A percentile compares a stretch with the other conserved stretches of the same genome.
phyloP scores from a whole-genome alignment of 2,329 filamentous ascomycete genomes.

The Biscogniauxia marginata region DNA sequence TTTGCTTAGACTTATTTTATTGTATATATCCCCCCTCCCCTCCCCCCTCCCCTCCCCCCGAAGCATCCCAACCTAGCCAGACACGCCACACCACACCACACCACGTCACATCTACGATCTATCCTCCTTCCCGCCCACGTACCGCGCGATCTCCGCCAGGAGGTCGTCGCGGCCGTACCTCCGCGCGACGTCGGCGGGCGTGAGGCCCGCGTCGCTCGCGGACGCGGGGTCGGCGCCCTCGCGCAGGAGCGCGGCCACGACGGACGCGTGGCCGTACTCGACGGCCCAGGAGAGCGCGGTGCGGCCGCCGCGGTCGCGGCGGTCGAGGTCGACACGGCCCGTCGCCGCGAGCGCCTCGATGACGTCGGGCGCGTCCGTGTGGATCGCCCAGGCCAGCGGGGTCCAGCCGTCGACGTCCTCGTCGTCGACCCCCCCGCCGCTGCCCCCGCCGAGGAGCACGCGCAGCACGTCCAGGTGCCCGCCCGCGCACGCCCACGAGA shows the following conservation, averaged over 20 bases:
- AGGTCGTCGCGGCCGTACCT: neutral
- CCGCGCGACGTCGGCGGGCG: neutral
- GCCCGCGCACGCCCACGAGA: conserved; percentile 32
- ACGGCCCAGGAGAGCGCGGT: conserved; percentile 36
- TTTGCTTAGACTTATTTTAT: too few relatives aligned
- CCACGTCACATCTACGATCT: too few relatives aligned
- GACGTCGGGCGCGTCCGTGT: conserved; percentile 21
- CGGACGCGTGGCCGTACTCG: conserved; percentile 32
- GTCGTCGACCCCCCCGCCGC: conserved; percentile 29
- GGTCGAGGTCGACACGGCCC: conserved; percentile 31
- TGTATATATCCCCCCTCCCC: too few relatives aligned
- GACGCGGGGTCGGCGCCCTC: conserved; percentile 13
- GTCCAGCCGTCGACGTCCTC: conserved; percentile 36
- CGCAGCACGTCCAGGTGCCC: conserved; percentile 27
- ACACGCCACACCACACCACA: too few relatives aligned
- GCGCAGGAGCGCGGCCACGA: conserved; percentile 21
- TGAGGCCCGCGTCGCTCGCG: neutral
- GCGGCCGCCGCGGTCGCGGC: conserved; percentile 27
- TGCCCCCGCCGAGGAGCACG: conserved; percentile 29
- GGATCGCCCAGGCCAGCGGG: conserved; percentile 36
- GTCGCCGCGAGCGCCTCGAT: conserved; percentile 32
- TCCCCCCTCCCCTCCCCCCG: neutral
- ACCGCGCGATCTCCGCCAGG: neutral
- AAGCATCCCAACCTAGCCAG: too few relatives aligned
- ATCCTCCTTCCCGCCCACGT: neutral